A percentile compares a stretch with the other conserved stretches of the same genome.
Conservation (phyloP, 2,329 filamentous ascomycete species). For the Neopestalotiopsis rosae region DNA sequence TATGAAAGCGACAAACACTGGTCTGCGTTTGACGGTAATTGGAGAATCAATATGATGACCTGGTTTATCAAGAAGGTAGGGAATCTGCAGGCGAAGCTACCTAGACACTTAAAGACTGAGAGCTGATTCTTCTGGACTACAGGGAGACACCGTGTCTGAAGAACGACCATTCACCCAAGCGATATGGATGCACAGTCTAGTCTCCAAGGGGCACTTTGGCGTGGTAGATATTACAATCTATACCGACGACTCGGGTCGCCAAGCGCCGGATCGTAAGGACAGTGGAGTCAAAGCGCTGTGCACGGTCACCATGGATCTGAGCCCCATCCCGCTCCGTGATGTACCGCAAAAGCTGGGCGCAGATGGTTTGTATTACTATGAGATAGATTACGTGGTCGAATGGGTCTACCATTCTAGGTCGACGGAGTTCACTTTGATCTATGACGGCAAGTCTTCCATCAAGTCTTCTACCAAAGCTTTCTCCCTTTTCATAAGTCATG, state of each 20-base stretch:
- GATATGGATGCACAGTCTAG: slow-evolving; percentile 24
- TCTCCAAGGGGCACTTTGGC: background rate
- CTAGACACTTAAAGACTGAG: background rate
- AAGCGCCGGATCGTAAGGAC: background rate
- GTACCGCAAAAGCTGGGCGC: background rate
- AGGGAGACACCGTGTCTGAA: slow-evolving; percentile 47
- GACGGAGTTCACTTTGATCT: slow-evolving; percentile 48
- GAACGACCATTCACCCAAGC: slow-evolving; percentile 41
- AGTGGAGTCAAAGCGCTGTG: background rate
- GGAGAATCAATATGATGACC: slow-evolving; percentile 39
- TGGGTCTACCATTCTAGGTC: slow-evolving; percentile 41
- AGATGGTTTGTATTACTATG: background rate
- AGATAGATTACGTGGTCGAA: background rate
- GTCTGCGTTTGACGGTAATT: slow-evolving; percentile 19
- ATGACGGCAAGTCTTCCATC: slow-evolving; percentile 40
- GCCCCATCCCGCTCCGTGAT: background rate
- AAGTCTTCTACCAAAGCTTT: background rate
- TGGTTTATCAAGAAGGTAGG: slow-evolving; percentile 48
- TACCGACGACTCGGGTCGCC: background rate
- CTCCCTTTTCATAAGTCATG: background rate
- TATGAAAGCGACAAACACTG: slow-evolving; percentile 19
- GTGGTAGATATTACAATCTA: background rate
- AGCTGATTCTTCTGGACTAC: background rate
- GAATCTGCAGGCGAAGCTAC: background rate
- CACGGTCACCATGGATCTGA: background rate